A percentile compares a stretch with the other conserved stretches of the same genome.
Conservation (phyloP, 2,329 filamentous ascomycete genomes). For the Calonectria hongkongensis region DNA sequence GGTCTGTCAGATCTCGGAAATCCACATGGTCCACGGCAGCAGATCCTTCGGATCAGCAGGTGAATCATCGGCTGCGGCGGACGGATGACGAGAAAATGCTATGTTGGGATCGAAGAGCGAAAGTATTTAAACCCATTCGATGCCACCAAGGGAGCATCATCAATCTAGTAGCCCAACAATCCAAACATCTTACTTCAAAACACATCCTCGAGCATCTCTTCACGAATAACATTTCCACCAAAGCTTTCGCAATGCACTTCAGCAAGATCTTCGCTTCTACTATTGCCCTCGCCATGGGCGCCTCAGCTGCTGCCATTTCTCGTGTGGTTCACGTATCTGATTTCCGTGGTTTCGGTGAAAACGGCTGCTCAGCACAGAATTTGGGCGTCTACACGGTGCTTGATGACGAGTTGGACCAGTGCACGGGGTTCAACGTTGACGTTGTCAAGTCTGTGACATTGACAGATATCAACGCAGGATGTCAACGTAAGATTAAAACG, state of each 20-base stretch:
- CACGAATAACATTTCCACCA: background rate
- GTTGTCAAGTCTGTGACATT: constrained; percentile 42
- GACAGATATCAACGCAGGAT: constrained; percentile 43
- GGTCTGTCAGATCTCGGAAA: background rate
- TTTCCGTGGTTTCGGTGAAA: constrained; percentile 50
- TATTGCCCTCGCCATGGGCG: constrained; percentile 38
- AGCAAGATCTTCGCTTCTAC: constrained; percentile 39
- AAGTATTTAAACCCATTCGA: background rate
- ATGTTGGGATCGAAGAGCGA: background rate
- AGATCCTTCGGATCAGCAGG: background rate
- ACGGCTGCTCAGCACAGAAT: constrained; percentile 47
- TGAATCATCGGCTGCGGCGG: background rate
- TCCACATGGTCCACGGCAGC: background rate
- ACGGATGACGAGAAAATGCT: background rate
- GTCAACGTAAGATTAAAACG: constrained; percentile 29
- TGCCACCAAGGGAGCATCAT: background rate
- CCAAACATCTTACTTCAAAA: background rate
- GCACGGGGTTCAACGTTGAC: constrained; percentile 43
- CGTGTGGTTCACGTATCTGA: constrained; percentile 52
- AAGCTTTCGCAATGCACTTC: constrained; percentile 42
- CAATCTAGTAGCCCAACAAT: background rate
- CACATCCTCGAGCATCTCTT: background rate
- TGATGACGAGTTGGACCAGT: constrained; percentile 49
- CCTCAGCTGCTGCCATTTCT: constrained; percentile 42
- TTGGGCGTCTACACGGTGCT: constrained; percentile 54